phyloP scores from a whole-genome alignment of 176 grass and related monocot species.

The Carex littledalei region DNA sequence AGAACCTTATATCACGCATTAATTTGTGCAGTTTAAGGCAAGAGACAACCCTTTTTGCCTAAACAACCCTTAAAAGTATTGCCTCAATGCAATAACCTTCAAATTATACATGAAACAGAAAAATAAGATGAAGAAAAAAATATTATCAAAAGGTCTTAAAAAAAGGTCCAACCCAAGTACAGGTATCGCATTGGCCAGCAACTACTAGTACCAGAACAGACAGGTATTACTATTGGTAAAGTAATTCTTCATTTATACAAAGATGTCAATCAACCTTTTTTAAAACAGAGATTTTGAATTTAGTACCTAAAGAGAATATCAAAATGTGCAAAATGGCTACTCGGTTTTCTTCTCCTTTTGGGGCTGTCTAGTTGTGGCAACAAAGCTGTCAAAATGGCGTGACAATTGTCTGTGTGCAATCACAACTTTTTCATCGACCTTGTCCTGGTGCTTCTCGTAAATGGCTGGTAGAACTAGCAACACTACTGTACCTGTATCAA shows the following conservation, averaged over 20 bases:
- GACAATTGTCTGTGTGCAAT: conserved; percentile 49
- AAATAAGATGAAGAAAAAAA: neutral
- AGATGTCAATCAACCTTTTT: neutral
- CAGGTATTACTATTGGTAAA: neutral
- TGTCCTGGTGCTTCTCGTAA: conserved; percentile 90
- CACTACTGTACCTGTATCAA: conserved; percentile 43
- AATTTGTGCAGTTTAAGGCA: neutral
- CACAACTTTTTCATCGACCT: conserved; percentile 70
- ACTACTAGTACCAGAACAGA: neutral
- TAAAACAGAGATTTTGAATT: conserved; percentile 1
- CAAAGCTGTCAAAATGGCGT: conserved; percentile 32
- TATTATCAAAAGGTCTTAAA: neutral
- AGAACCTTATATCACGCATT: neutral
- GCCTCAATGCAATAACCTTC: neutral
- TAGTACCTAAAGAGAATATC: neutral
- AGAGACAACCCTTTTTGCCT: neutral
- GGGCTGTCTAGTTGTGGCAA: conserved; percentile 38
- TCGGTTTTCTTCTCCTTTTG: conserved; percentile 88
- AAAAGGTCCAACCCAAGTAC: neutral
- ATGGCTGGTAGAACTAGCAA: conserved; percentile 54
- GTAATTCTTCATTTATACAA: neutral
- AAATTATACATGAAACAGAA: neutral
- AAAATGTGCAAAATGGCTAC: conserved; percentile 24
- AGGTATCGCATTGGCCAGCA: neutral
- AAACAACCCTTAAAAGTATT: neutral